Evolutionary conservation across 768 basidiomycete species (phyloP).

Genomic region (Boletus patriciae): DNA sequence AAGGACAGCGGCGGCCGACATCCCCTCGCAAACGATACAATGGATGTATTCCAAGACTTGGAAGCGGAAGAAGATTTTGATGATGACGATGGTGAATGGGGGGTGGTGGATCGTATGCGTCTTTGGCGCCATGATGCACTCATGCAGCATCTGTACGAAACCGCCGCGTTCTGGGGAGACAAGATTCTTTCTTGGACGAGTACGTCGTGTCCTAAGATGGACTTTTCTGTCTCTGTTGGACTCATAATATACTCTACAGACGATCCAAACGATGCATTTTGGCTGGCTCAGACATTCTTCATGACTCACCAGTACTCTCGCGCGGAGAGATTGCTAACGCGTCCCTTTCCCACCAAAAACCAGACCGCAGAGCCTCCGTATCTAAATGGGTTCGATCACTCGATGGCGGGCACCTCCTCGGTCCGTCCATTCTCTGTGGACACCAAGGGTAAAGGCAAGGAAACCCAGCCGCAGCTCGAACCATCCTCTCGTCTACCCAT

Average conservation of each 20-base stretch:
- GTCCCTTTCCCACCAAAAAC: slow-evolving; percentile 69
- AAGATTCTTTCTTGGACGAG: slow-evolving; percentile 96
- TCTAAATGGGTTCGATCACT: slow-evolving; percentile 24
- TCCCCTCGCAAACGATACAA: slow-evolving; percentile 75
- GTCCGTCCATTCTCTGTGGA: slow-evolving; percentile 44
- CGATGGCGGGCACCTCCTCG: slow-evolving; percentile 26
- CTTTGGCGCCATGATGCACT: slow-evolving; percentile 97
- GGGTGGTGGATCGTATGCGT: slow-evolving; percentile 92
- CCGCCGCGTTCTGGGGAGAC: slow-evolving; percentile 98
- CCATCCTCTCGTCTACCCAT: slow-evolving; percentile 61
- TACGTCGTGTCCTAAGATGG: slow-evolving; percentile 42
- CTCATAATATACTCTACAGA: slow-evolving; percentile 44
- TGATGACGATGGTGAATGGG: slow-evolving; percentile 67
- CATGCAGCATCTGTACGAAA: slow-evolving; percentile 97
- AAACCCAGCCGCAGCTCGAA: slow-evolving; percentile 40
- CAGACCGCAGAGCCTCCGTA: slow-evolving; percentile 38
- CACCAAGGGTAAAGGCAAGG: slow-evolving; percentile 64
- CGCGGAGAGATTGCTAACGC: slow-evolving; percentile 85
- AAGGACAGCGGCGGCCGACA: slow-evolving; percentile 60
- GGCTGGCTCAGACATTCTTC: slow-evolving; percentile 98
- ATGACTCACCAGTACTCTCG: slow-evolving; percentile 94
- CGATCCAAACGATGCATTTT: slow-evolving; percentile 97
- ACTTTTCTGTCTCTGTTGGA: slow-evolving; percentile 6
- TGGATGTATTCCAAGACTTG: slow-evolving; percentile 73
- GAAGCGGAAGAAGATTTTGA: slow-evolving; percentile 58